Conservation (phyloP, 2,329 filamentous ascomycete species). For the Cadophora sp. region DNA sequence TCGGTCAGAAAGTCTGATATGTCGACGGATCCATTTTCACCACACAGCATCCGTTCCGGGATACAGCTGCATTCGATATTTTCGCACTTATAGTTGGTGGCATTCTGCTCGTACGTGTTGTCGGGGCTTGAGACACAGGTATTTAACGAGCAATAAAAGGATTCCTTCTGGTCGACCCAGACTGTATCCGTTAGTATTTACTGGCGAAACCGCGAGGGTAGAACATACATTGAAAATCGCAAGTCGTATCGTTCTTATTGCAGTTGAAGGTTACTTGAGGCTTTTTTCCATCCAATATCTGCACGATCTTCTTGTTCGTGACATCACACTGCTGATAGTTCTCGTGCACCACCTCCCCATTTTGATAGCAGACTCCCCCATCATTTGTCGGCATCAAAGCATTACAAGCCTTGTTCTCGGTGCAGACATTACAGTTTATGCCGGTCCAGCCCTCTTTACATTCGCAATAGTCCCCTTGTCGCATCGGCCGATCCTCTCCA, state of each 20-base stretch:
- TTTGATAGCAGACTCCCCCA: constrained; percentile 89
- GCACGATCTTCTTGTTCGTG: constrained; percentile 91
- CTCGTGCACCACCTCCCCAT: constrained; percentile 87
- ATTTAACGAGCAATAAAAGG: constrained; percentile 92
- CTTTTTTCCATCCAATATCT: constrained; percentile 82
- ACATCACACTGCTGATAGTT: constrained; percentile 99
- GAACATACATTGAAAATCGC: constrained; percentile 89
- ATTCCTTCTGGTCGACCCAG: constrained; percentile 93
- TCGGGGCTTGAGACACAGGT: constrained; percentile 78
- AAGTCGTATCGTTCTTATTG: constrained; percentile 74
- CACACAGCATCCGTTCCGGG: constrained; percentile 90
- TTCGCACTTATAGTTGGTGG: constrained; percentile 83
- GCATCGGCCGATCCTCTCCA: constrained; percentile 78
- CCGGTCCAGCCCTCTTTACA: constrained; percentile 95
- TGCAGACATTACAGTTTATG: constrained; percentile 98
- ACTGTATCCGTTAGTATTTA: constrained; percentile 57
- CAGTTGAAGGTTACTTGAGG: constrained; percentile 97
- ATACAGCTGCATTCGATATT: constrained; percentile 89
- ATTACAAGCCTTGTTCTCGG: constrained; percentile 78
- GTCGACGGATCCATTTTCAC: constrained; percentile 88
- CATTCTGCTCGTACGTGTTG: constrained; percentile 74
- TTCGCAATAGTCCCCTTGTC: constrained; percentile 74
- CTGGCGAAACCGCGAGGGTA: neutral
- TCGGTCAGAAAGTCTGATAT: constrained; percentile 87
- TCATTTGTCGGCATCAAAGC: constrained; percentile 83